These are phyloP conservation scores for Termitomyces sp. DNA, from an alignment of 768 basidiomycete species.

Conservation along the genomic window DNA sequence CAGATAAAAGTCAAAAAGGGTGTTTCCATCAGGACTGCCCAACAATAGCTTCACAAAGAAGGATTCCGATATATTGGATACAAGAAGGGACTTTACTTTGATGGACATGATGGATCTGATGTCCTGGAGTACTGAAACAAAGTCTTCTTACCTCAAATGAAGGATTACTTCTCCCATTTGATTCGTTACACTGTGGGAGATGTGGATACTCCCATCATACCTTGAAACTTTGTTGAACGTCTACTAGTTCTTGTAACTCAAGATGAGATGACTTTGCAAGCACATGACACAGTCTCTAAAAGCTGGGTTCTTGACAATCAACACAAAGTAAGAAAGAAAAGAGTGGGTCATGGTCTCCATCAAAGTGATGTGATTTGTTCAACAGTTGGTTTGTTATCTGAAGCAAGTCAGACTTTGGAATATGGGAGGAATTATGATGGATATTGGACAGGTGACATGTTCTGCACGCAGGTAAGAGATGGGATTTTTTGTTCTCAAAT, in stretches of 20 bases:
- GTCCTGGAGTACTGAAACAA: not conserved
- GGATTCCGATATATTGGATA: no score
- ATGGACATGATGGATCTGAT: no score
- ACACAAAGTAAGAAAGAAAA: slow-evolving; percentile 30
- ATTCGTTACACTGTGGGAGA: slow-evolving; percentile 17
- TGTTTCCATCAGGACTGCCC: not conserved
- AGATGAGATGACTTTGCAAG: slow-evolving; percentile 36
- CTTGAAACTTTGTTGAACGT: slow-evolving; percentile 15
- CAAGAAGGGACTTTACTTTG: no score
- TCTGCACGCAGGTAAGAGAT: no score
- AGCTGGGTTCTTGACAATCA: slow-evolving; percentile 28
- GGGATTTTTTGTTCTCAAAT: no score
- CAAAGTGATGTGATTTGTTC: slow-evolving; percentile 31
- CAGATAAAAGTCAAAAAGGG: not conserved
- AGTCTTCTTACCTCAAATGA: slow-evolving; percentile 9
- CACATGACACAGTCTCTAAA: no score
- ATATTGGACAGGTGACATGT: no score
- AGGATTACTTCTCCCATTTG: slow-evolving; percentile 9
- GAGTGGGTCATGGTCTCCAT: slow-evolving; percentile 29
- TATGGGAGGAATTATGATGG: not conserved
- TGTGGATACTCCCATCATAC: slow-evolving; percentile 7
- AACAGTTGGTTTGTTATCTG: slow-evolving; percentile 22
- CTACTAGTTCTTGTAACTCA: slow-evolving; percentile 24
- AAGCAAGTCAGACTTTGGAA: slow-evolving; percentile 19
- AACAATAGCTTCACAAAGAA: no score